Base-by-base conservation (phyloP, 768 basidiomycete genomes). In the Hericium rajendrae region DNA sequence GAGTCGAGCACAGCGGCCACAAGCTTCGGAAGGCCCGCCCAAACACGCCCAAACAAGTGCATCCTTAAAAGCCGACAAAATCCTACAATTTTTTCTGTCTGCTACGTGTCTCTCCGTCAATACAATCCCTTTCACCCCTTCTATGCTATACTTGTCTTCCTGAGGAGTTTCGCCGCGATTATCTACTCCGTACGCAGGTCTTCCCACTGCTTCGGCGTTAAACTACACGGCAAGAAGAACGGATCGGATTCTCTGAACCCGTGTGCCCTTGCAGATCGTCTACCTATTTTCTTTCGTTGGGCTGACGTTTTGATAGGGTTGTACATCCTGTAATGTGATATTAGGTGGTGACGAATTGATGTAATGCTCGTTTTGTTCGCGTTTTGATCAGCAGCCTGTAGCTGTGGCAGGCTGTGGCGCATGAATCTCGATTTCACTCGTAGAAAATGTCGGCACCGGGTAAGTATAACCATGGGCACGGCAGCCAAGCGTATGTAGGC, bases 151-250 rank as follows among this genome's bases (percentile, higher is more conserved):
- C 28, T 10, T 38, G 37, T 43, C 41, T 8, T 3, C 13, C 11
- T 24, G 20, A 41, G 24, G 43, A 20, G 12, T 28, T 43, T 57
- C 55, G 79, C 82, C 82, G 76, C 67, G 76, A 75, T 58, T 83
- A 85, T 85, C 83, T 79, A 82, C 82, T 77, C 75, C 76, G 71
- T 75, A 76, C 74, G 76, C 71, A 60, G 58, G 49, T 64, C 51
- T 51, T 60, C 63, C 67, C 56, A 73, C 72, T 73, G 79, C 76
- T 72, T 69, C 68, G 78, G 71, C 77, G 84, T 84, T 86, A 86
- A 86, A 86, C 84, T 64, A 76, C 79, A 69, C 76, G 82, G 83
- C 83, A 58, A 86, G 62, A 86, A 52, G 10, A 56, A 76, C 9
- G 38, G 10, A 56, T 75, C 9, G 28, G 51, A 13, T 52, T 54